phyloP scores from a whole-genome alignment of 1,284 basidiomycete species.

The Malassezia psittaci region DNA sequence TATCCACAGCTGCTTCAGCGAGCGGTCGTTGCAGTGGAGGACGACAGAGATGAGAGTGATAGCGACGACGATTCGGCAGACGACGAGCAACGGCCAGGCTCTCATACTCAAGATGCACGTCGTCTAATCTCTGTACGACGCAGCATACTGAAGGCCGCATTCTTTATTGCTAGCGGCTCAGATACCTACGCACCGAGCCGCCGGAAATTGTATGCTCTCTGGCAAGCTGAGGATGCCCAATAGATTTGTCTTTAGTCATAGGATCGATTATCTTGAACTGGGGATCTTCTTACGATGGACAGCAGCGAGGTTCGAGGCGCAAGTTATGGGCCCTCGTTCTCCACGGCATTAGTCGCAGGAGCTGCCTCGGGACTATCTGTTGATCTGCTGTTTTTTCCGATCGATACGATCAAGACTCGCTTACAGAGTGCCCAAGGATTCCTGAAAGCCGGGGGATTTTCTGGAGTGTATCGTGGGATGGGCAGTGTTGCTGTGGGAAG shows the following conservation, averaged over 20 bases:
- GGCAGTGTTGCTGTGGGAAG: slow-evolving; percentile 91
- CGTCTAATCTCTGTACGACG: slow-evolving; percentile 51
- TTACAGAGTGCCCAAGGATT: slow-evolving; percentile 83
- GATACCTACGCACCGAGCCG: slow-evolving; percentile 67
- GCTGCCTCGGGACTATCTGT: slow-evolving; percentile 41
- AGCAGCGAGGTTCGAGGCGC: background rate
- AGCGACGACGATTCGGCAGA: slow-evolving; percentile 4
- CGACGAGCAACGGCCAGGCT: background rate
- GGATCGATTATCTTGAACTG: background rate
- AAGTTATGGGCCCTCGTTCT: slow-evolving; percentile 7
- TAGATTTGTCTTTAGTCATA: slow-evolving; percentile 8
- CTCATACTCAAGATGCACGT: slow-evolving; percentile 8
- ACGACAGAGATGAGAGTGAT: background rate
- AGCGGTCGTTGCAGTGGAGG: slow-evolving; percentile 2
- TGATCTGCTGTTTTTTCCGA: slow-evolving; percentile 88
- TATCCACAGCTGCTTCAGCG: slow-evolving; percentile 22
- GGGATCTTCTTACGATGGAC: background rate
- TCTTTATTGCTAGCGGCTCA: slow-evolving; percentile 64
- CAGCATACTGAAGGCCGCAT: slow-evolving; percentile 59
- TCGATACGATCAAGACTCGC: slow-evolving; percentile 92
- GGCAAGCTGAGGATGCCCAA: slow-evolving; percentile 52
- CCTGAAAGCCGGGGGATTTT: slow-evolving; percentile 72
- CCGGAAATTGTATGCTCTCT: slow-evolving; percentile 69
- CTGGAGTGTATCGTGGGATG: slow-evolving; percentile 82
- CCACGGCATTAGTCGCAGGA: slow-evolving; percentile 26